Evolutionary conservation across 805 yeast genomes (phyloP).

Genomic region (Komagataella mondaviorum): DNA sequence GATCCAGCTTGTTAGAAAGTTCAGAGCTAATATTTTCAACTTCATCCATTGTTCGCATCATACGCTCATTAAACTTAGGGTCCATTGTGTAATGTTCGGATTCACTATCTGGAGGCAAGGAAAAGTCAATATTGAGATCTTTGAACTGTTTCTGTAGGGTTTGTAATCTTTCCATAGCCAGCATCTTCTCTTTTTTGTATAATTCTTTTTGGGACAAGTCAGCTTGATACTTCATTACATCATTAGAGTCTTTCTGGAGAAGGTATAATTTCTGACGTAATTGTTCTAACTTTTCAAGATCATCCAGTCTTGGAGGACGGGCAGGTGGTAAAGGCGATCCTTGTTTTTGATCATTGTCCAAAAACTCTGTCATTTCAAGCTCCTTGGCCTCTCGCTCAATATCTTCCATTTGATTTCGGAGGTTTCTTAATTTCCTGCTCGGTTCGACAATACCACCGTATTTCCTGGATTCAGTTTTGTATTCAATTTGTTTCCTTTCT

Average conservation of each 20-base stretch:
- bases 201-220: conserved; percentile 33
- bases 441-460: conserved; percentile 50
- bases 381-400: conserved; percentile 76
- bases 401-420: conserved; percentile 76
- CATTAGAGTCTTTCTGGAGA: conserved; percentile 65
- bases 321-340: conserved; percentile 11
- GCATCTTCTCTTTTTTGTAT: conserved; percentile 43
- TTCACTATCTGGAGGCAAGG: conserved; percentile 1
- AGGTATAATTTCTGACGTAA: conserved; percentile 45
- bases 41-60: conserved; percentile 25
- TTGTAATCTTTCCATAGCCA: conserved; percentile 59
- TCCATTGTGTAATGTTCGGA: conserved; percentile 13
- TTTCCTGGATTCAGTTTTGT: conserved; percentile 19
- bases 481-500: conserved; percentile 30
- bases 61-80: conserved; percentile 14
- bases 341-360: conserved; percentile 21
- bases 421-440: conserved; percentile 54
- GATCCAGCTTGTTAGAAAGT: conserved; percentile 22
- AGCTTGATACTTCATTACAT: conserved; percentile 52
- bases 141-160: conserved; percentile 57
- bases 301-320: conserved; percentile 31
- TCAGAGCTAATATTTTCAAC: conserved; percentile 26
- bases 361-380: conserved; percentile 76
- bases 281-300: conserved; percentile 37
- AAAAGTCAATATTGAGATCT: conserved; percentile 48